Conservation (phyloP, 2,329 filamentous ascomycete genomes). For the Bretziella fagacearum region DNA sequence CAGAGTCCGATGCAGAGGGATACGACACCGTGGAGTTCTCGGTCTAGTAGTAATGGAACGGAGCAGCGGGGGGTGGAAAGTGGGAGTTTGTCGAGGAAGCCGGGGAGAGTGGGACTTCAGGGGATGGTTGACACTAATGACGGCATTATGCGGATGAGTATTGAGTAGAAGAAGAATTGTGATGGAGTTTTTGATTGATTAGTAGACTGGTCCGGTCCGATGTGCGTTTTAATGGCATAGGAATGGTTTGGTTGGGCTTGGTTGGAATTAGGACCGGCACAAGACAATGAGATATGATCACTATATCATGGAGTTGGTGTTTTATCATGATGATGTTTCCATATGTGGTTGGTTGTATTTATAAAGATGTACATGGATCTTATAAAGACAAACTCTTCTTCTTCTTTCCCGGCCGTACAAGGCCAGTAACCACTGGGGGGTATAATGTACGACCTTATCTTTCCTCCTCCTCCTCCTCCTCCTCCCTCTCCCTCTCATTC, state of each 20-base stretch:
- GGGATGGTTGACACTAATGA: conserved; percentile 95
- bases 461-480: neutral
- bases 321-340: neutral
- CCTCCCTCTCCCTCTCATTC: neutral
- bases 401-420: neutral
- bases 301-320: neutral
- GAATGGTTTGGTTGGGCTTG: conserved; percentile 6
- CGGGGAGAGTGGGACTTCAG: conserved; percentile 60
- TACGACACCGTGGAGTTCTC: conserved; percentile 52
- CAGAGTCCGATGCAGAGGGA: conserved; percentile 70
- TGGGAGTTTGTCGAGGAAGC: conserved; percentile 29
- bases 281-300: conserved; percentile 12
- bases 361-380: no score
- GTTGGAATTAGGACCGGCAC: conserved; percentile 1
- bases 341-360: no score
- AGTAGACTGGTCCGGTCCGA: no score
- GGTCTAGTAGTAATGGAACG: conserved; percentile 44
- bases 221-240: neutral
- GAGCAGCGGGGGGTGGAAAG: conserved; percentile 29
- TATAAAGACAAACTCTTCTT: neutral
- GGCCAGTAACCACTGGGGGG: no score
- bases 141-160: conserved; percentile 91
- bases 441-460: conserved; percentile 4
- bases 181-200: neutral
- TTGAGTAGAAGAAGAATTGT: conserved; percentile 43